These are phyloP conservation scores for Lactifluus volemus DNA, from an alignment of 768 basidiomycete genomes.

Conservation along the genomic window DNA sequence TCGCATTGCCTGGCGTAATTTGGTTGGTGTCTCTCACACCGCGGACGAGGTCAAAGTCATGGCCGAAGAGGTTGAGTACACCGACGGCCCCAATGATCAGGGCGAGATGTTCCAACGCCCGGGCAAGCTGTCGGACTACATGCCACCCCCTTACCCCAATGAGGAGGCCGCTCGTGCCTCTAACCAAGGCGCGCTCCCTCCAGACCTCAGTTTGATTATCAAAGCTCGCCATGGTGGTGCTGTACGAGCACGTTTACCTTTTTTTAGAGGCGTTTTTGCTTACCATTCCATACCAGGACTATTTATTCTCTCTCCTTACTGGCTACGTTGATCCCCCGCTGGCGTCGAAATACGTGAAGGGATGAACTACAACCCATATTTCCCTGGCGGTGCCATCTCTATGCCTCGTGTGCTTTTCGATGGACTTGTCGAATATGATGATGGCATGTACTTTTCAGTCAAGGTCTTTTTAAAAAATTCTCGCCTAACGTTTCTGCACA, in stretches of 20 bases:
- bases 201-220: constrained; percentile 93
- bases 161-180: constrained; percentile 94
- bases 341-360: constrained; percentile 92
- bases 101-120: constrained; percentile 99
- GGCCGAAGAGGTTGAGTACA: constrained; percentile 97
- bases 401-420: constrained; percentile 98
- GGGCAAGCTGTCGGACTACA: constrained; percentile 95
- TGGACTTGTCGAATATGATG: constrained; percentile 92
- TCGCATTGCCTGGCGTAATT: constrained; percentile 99
- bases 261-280: not conserved
- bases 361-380: constrained; percentile 99
- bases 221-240: constrained; percentile 97
- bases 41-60: constrained; percentile 81
- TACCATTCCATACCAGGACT: constrained; percentile 52
- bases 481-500: constrained; percentile 24
- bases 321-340: constrained; percentile 97
- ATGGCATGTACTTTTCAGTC: constrained; percentile 46
- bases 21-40: constrained; percentile 96
- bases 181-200: constrained; percentile 93
- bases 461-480: not conserved
- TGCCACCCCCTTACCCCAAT: constrained; percentile 93
- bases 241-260: constrained; percentile 42
- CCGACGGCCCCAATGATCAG: constrained; percentile 87
- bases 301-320: constrained; percentile 92
- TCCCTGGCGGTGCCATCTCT: constrained; percentile 97